Conservation (phyloP, 75 land plant genomes). For the Sequoiadendron giganteum region DNA sequence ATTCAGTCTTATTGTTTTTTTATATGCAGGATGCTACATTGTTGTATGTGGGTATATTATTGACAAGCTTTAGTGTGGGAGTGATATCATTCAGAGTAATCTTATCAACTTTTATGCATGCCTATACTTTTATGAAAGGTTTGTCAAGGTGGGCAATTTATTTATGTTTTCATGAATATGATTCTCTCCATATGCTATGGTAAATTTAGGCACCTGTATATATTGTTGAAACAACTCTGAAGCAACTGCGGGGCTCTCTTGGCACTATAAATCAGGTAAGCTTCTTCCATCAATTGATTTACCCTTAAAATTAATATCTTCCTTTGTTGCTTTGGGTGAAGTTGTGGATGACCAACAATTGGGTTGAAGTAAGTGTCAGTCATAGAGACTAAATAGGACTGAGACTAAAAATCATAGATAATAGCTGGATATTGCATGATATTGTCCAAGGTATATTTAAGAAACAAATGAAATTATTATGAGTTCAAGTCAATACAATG, state of each 20-base stretch:
- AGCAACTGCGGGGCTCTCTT: constrained; percentile 74
- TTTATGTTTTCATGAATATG: neutral
- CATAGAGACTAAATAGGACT: no score
- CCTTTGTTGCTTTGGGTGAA: no score
- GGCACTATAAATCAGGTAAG: constrained; percentile 89
- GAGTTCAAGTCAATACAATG: no score
- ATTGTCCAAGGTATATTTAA: no score
- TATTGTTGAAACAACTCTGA: constrained; percentile 88
- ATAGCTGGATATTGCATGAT: no score
- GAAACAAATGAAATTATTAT: no score
- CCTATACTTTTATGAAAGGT: neutral
- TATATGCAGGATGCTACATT: constrained; percentile 46
- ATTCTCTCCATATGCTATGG: neutral
- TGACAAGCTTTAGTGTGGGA: constrained; percentile 90
- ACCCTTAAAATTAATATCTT: neutral
- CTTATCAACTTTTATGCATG: neutral
- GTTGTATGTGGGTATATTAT: constrained; percentile 70
- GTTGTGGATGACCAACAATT: no score
- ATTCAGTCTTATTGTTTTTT: neutral
- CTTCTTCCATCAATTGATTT: neutral
- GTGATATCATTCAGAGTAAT: constrained; percentile 84
- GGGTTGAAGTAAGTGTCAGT: neutral
- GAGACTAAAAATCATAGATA: no score
- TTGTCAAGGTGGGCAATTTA: neutral
- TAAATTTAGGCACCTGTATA: constrained; percentile 64